Evolutionary conservation across 306 rosid species (phyloP), one percentile per base, ranked within the genome.

Genomic region (Gastrolobium bilobum): DNA sequence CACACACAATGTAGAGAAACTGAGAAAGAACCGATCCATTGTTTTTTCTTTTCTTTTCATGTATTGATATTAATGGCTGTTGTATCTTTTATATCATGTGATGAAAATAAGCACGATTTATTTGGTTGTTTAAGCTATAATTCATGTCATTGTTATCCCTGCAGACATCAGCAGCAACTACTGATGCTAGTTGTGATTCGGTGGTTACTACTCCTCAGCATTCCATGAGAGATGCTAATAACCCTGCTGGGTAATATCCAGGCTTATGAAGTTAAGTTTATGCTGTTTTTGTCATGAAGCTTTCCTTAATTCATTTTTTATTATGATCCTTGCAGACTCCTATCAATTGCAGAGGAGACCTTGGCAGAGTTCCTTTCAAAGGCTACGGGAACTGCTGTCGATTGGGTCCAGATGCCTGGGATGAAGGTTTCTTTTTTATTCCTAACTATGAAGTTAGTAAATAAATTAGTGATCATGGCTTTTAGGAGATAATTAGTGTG

Each of bases 391-490:
- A 96, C 98, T 89, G 99, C 99, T 96, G 98, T 96, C 74, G 98
- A 96, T 90, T 96, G 99, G 99, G 98, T 96, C 97, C 99, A 96
- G 98, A 90, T 96, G 99, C 97, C 99, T 91, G 99, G 99, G 98
- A 96, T 96, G 99, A 96, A 96, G 99, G 99, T 96, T 54, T 58
- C 33, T 74, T 40, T 30, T 48, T 50, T 66, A 8, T 3, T 52
- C 61, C 33, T 77, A 71, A 51, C 67, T 15, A 1, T 58, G 70
- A 57, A 61, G 35, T 47, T 34, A 7, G 51, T 51, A 14, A 26
- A 50, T 42, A 37, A 48, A 43, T 43, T 59, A 76, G 46, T 62
- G 33, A 37, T 46, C 8, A 7, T 68, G 35, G 34, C 54, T 34
- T 70, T 6, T 31, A 4, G 53, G 44, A 77, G 43, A 52, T 44